Evolutionary conservation across 2,329 filamentous ascomycete species (phyloP), one percentile per base, ranked within the genome.

Genomic region (Tolypocladium nubicola): DNA sequence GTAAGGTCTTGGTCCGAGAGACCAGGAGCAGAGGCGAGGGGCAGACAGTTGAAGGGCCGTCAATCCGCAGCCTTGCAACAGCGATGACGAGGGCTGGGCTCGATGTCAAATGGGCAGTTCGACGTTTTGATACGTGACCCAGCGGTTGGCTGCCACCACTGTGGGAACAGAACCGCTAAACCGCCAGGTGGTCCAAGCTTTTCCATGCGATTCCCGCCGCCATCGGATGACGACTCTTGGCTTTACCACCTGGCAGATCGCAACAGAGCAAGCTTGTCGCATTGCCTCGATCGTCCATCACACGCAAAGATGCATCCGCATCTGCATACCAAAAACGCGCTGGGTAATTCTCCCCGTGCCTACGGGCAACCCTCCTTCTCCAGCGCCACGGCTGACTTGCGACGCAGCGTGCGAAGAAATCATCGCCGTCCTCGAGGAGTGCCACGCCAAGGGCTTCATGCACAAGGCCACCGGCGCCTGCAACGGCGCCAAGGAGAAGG

Each of bases 341-440:
- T 83, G 65, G 92, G 93, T 96, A 81, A 50, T 68, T 41, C 16
- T 40, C 9, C 33, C 10, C 19, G 6, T 35, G 14, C 10, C 54
- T 21, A 33, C 9, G 10, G 4, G 4, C 5, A 8, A 8, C 13
- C 2, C 21, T 45, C 9, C 10, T 3, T 37, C 10, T 9, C 26
- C 19, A 13, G 41, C 3, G 3, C 55, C 54, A 21, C 3, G 9
- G 40, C 66, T 69, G 41, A 70, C 60, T 43, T n/a, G n/a, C 30
- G 45, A 52, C 56, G 43, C 67, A 99, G 94, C 88, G 68, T 99
- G 94, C 81, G 90, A 93, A 73, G 91, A 96, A 65, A 84, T 99
- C 71, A 96, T 97, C 85, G 86, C 80, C 54, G 88, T 89, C 53
- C 89, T 99, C 64, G 94, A 97, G 68, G 90, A 97, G 77, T 99